Evolutionary conservation across 2,329 filamentous ascomycete species (phyloP).

Genomic region (Trichoderma simmonsii): DNA sequence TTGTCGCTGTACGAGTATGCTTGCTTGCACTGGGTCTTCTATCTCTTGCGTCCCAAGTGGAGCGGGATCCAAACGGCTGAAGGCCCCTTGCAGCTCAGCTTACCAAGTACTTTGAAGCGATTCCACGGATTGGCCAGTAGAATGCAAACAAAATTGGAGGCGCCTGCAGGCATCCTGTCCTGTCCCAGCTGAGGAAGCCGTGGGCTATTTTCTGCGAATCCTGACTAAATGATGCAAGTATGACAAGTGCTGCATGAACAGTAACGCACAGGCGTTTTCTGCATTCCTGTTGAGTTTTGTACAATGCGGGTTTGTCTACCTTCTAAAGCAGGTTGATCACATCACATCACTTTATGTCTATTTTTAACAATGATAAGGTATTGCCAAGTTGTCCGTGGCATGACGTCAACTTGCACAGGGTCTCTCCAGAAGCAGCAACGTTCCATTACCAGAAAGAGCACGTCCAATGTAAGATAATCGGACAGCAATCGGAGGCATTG

Average conservation of each 20-base stretch:
- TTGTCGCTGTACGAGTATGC: not conserved
- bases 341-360: not conserved
- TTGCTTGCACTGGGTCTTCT: not conserved
- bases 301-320: not conserved
- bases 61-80: not conserved
- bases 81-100: conserved; percentile 15
- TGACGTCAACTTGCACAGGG: not conserved
- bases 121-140: not conserved
- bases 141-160: not conserved
- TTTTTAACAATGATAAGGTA: not conserved
- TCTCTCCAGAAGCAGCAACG: not conserved
- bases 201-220: not conserved
- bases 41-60: conserved; percentile 16
- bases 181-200: not conserved
- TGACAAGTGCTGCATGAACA: not conserved
- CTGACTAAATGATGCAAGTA: not conserved
- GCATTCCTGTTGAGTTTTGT: not conserved
- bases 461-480: not conserved
- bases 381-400: not conserved
- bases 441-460: not conserved
- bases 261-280: not conserved
- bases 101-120: not conserved
- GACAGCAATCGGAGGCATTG: not conserved
- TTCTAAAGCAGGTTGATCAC: not conserved
- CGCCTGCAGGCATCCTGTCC: not conserved